Percentiles rank a stretch among this genome's conserved stretches.
Conservation (phyloP, 139 green algal species). For the Edaphochlamys debaryana region DNA sequence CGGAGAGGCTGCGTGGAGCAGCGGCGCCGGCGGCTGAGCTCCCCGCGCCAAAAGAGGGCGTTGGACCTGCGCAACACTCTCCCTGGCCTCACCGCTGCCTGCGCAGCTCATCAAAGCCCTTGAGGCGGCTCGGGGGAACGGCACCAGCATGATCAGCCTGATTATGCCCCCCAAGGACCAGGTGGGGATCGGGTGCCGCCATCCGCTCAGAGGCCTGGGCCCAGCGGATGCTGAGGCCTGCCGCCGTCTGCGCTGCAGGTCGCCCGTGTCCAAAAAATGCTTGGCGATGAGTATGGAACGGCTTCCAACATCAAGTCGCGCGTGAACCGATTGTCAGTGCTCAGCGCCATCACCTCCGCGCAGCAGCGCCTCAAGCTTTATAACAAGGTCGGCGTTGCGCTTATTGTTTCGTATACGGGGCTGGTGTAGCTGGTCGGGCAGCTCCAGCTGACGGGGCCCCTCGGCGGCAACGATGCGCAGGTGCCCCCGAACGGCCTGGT, state of each 20-base stretch:
- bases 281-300: slow-evolving; percentile 97
- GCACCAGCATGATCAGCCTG: slow-evolving; percentile 99
- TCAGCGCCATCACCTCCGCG: slow-evolving; percentile 97
- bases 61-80: not conserved
- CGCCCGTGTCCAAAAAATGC: slow-evolving; percentile 94
- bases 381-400: slow-evolving; percentile 71
- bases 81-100: not conserved
- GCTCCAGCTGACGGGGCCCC: no score
- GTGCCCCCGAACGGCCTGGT: slow-evolving; percentile 97
- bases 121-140: slow-evolving; percentile 89
- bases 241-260: no score
- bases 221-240: no score
- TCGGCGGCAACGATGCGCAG: no score
- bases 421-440: no score
- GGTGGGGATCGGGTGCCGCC: slow-evolving; percentile 55
- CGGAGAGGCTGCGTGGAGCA: not conserved
- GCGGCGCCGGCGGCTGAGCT: not conserved
- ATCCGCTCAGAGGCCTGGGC: no score
- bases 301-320: slow-evolving; percentile 99
- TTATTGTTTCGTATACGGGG: not conserved
- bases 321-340: slow-evolving; percentile 98
- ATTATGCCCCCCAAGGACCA: slow-evolving; percentile 99
- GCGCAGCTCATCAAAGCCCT: slow-evolving; percentile 92
- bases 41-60: slow-evolving; percentile 9
- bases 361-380: slow-evolving; percentile 98